Base-by-base conservation (phyloP, 2,329 filamentous ascomycete genomes). In the Cordyceps pruinosa region DNA sequence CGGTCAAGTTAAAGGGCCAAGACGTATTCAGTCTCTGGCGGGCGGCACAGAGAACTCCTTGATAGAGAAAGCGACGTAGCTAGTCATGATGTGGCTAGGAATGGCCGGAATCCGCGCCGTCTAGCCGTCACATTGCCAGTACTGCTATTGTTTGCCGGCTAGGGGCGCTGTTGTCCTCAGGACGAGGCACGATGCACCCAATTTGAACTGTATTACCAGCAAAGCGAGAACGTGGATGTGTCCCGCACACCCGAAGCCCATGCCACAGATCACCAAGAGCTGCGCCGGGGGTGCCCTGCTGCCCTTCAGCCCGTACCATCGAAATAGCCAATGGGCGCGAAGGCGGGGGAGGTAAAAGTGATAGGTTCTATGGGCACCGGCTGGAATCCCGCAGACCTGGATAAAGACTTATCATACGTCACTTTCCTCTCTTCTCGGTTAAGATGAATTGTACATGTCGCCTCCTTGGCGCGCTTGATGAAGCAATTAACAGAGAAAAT, bases 221-320 rank as follows among this genome's bases (percentile, higher is more conserved):
- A 21, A 47, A 23, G 19, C 15, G 30, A 21, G 44, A 47, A 35
- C 23, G 30, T 48, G 42, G n/a, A 41, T 39, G 26, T 53, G 19
- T 28, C 17, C 51, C 41, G 41, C 15, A 10, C 44, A 39, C 25
- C 51, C 42, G 52, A 47, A 45, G 42, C 44, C 52, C 52, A 47
- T 56, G 52, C 52, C 25, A 56, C 52, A 56, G 44, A 56, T 56
- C 52, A 48, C 25, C 32, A 30, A 12, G 52, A 41, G 42, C 32
- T 39, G 19, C 52, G 19, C 48, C 52, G 48, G 52, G 52, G 52
- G 42, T 56, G 25, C 52, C 34, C 44, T 39, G 42, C 30, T 21
- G n/a, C n/a, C 39, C 30, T 42, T 25, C 25, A 30, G n/a, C 34
- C 15, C 23, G 8, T 12, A 41, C n/a, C n/a, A 32, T 17, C 9